phyloP scores from a whole-genome alignment of 805 yeast species.

The Cyberlindnera veronae region DNA sequence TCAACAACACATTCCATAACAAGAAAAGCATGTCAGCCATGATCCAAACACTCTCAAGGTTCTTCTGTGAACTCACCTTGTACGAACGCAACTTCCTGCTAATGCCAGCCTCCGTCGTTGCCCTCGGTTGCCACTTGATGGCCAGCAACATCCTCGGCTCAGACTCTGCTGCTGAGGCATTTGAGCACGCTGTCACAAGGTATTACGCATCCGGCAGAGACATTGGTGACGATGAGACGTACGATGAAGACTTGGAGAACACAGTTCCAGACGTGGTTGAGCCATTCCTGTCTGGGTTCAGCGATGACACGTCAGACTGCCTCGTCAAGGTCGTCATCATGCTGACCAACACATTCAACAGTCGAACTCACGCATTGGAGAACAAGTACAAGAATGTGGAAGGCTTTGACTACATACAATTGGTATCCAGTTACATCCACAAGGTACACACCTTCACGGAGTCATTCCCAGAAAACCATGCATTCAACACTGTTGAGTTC shows the following conservation, averaged over 20 bases:
- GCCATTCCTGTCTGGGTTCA: slow-evolving; percentile 27
- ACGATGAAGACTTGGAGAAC: slow-evolving; percentile 26
- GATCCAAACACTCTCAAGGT: slow-evolving; percentile 36
- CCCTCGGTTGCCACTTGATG: slow-evolving; percentile 47
- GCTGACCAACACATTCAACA: slow-evolving; percentile 17
- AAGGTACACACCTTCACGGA: slow-evolving; percentile 21
- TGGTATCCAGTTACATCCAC: slow-evolving; percentile 29
- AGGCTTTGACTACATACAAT: slow-evolving; percentile 28
- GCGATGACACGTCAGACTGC: slow-evolving; percentile 14
- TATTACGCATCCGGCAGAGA: slow-evolving; percentile 11
- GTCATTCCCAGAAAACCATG: slow-evolving; percentile 12
- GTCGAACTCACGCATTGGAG: slow-evolving; percentile 23
- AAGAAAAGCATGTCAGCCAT: slow-evolving; percentile 12
- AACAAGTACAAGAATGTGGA: slow-evolving; percentile 20
- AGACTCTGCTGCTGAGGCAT: slow-evolving; percentile 21
- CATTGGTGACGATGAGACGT: slow-evolving; percentile 25
- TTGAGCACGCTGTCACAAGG: slow-evolving; percentile 16
- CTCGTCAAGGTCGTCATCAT: slow-evolving; percentile 18
- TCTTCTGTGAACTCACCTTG: slow-evolving; percentile 51
- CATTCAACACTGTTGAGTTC: slow-evolving; percentile 11
- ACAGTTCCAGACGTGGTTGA: slow-evolving; percentile 20
- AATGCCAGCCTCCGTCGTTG: slow-evolving; percentile 43
- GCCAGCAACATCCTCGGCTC: slow-evolving; percentile 47
- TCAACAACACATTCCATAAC: slow-evolving; percentile 15
- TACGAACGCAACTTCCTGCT: slow-evolving; percentile 47